A percentile compares a stretch with the other conserved stretches of the same genome.
These are phyloP conservation scores for Colletotrichum graminicola DNA, from an alignment of 2,329 filamentous ascomycete genomes.

Conservation along the genomic window DNA sequence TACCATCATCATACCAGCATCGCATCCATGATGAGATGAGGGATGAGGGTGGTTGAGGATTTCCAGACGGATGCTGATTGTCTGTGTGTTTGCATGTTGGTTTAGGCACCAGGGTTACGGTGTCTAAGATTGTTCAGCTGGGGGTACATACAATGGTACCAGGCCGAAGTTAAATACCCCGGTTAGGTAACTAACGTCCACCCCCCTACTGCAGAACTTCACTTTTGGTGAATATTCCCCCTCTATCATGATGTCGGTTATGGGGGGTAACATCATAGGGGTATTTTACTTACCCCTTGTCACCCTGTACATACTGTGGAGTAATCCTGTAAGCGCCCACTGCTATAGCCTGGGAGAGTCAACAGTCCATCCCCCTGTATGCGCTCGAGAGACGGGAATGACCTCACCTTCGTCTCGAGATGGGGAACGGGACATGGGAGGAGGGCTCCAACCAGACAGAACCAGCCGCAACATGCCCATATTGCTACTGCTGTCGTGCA, in stretches of 20 bases:
- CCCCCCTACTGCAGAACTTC: too few species aligned
- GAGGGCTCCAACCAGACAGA: neutral
- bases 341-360: neutral
- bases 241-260: too few species aligned
- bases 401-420: constrained; percentile 10
- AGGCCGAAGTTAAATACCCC: too few species aligned
- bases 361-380: neutral
- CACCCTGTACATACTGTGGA: neutral
- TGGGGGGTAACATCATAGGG: too few species aligned
- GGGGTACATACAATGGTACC: neutral
- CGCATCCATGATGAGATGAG: too few species aligned
- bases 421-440: neutral
- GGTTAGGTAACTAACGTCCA: too few species aligned
- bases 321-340: constrained; percentile 4
- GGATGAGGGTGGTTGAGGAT: neutral
- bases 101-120: neutral
- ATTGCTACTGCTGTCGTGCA: neutral
- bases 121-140: constrained; percentile 25
- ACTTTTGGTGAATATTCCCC: too few species aligned
- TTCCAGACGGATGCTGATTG: too few species aligned
- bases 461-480: neutral
- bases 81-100: neutral
- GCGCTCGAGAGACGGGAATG: constrained; percentile 2
- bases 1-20: neutral
- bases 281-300: too few species aligned